phyloP scores from a whole-genome alignment of 306 rosid genomes.

The Dalbergia oliveri region DNA sequence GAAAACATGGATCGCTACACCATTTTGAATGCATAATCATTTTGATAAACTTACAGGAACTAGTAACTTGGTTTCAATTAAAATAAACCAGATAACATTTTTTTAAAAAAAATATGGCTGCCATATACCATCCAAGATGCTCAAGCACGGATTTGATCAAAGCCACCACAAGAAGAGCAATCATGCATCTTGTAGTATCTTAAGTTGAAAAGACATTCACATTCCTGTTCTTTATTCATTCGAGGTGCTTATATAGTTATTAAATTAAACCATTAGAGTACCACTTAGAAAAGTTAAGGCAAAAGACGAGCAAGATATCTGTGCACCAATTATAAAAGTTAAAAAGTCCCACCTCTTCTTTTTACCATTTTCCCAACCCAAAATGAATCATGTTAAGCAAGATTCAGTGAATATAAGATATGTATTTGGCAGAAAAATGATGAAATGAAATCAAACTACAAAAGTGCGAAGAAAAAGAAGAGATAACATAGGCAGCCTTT shows the following conservation, averaged over 20 bases:
- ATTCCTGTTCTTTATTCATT: neutral
- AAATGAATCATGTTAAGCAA: too few relatives aligned
- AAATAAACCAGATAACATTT: neutral
- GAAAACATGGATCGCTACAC: slow-evolving; percentile 15
- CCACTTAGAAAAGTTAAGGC: neutral
- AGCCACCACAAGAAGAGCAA: neutral
- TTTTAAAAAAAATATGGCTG: neutral
- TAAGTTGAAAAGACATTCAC: neutral
- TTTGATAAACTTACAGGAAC: neutral
- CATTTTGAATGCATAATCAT: neutral
- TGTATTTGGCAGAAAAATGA: too few relatives aligned
- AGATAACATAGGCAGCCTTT: neutral
- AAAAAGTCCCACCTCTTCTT: too few relatives aligned
- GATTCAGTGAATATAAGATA: too few relatives aligned
- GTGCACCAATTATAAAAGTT: neutral
- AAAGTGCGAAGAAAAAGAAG: too few relatives aligned
- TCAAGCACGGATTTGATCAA: neutral
- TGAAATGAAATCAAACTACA: too few relatives aligned
- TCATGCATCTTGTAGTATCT: neutral
- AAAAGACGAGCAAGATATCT: neutral
- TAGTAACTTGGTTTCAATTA: neutral
- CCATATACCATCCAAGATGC: neutral
- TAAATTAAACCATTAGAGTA: neutral
- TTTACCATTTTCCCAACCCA: too few relatives aligned
- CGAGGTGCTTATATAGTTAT: neutral